Evolutionary conservation across 108 stramenopile species (phyloP).

Genomic region (Chaetoceros tenuissimus): DNA sequence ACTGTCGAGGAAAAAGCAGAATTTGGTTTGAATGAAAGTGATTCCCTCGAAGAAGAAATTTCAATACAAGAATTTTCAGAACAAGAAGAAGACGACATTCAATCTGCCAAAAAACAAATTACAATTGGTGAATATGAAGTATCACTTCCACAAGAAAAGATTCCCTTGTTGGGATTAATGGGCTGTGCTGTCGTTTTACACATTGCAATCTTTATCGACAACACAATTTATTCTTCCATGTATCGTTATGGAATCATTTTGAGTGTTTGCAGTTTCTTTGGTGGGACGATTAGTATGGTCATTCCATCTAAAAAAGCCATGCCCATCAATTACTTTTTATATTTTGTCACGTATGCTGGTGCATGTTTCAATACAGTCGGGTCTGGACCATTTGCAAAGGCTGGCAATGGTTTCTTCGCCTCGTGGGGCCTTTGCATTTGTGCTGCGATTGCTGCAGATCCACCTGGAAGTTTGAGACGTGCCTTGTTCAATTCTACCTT

Average conservation of each 20-base stretch:
- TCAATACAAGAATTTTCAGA: too few relatives aligned
- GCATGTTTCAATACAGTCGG: not conserved
- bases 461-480: not conserved
- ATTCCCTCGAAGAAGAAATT: too few relatives aligned
- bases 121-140: not conserved
- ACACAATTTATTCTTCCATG: not conserved
- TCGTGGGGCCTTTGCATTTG: constrained; percentile 20
- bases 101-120: not conserved
- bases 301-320: not conserved
- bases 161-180: not conserved
- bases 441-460: not conserved
- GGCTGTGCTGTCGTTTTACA: not conserved
- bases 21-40: too few relatives aligned
- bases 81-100: too few relatives aligned
- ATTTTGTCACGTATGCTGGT: not conserved
- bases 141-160: not conserved
- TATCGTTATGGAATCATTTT: not conserved
- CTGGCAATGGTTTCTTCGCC: constrained; percentile 64
- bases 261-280: not conserved
- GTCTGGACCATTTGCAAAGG: not conserved
- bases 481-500: not conserved
- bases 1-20: too few relatives aligned
- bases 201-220: not conserved
- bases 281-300: not conserved
- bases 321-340: not conserved